Conservation (phyloP, 129 eudicot species). For the Helichrysum umbraculigerum region DNA sequence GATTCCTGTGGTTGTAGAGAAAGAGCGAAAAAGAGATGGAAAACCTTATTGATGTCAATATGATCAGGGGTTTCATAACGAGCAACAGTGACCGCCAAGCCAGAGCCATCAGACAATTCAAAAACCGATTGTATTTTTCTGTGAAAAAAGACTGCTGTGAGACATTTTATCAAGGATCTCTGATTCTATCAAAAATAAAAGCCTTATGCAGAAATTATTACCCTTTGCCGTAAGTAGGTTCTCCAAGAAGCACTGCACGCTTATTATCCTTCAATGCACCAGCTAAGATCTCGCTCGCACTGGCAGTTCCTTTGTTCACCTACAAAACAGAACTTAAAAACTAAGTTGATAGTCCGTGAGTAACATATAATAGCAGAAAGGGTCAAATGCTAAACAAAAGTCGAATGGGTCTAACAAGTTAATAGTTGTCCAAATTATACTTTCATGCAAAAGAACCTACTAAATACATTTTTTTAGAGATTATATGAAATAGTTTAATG, state of each 20-base stretch:
- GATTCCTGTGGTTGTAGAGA: not conserved
- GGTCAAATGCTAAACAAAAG: not conserved
- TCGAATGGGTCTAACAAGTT: not conserved
- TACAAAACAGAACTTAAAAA: constrained; percentile 23
- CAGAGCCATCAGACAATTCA: constrained; percentile 98
- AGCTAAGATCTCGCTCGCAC: constrained; percentile 97
- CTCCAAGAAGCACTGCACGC: constrained; percentile 89
- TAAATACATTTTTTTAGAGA: not conserved
- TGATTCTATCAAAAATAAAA: not conserved
- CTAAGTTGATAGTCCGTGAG: not conserved
- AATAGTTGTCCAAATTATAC: not conserved
- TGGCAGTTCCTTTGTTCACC: constrained; percentile 99
- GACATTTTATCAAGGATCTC: constrained; percentile 12
- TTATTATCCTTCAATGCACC: constrained; percentile 96
- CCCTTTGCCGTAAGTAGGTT: constrained; percentile 99
- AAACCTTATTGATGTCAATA: constrained; percentile 90
- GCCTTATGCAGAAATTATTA: constrained; percentile 30
- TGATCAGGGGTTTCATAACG: constrained; percentile 98
- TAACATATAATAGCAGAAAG: not conserved
- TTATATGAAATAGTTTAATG: not conserved
- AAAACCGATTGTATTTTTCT: constrained; percentile 97
- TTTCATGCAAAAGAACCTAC: not conserved
- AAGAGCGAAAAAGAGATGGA: constrained; percentile 13
- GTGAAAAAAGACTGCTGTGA: constrained; percentile 22
- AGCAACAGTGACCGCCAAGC: constrained; percentile 98